Percentiles rank a stretch among this genome's conserved stretches.
Evolutionary conservation across 2,329 filamentous ascomycete genomes (phyloP).

Genomic region (Remersonia thermophila): DNA sequence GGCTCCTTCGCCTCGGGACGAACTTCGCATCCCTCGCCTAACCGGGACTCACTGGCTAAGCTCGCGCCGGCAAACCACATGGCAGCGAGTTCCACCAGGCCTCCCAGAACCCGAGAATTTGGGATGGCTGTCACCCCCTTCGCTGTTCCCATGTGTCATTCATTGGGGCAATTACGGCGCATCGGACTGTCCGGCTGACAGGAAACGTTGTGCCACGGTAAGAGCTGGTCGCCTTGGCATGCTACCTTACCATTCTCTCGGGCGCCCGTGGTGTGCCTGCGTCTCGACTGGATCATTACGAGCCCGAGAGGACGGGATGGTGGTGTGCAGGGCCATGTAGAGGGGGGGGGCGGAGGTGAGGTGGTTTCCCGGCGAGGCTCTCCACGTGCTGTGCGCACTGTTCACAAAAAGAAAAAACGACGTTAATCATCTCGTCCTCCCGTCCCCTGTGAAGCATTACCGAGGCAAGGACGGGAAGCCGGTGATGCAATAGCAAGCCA

Average conservation of each 20-base stretch:
- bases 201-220: slow-evolving; percentile 7
- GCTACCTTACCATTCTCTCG: not conserved
- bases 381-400: no score
- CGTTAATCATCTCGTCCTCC: not conserved
- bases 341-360: not conserved
- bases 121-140: slow-evolving; percentile 1
- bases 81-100: no score
- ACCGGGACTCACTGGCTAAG: no score
- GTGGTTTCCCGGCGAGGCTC: no score
- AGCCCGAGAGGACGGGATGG: not conserved
- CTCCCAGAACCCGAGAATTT: not conserved
- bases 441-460: not conserved
- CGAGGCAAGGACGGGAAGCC: not conserved
- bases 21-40: no score
- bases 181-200: slow-evolving; percentile 12
- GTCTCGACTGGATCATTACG: not conserved
- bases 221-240: slow-evolving; percentile 9
- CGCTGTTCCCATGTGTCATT: slow-evolving; percentile 9
- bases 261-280: slow-evolving; percentile 2
- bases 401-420: no score
- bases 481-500: no score
- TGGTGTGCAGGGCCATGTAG: no score
- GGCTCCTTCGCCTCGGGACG: no score
- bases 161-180: not conserved
- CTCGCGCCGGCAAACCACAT: no score